Conservation (phyloP, 306 rosid genomes). For the Ochetophila trinervis region DNA sequence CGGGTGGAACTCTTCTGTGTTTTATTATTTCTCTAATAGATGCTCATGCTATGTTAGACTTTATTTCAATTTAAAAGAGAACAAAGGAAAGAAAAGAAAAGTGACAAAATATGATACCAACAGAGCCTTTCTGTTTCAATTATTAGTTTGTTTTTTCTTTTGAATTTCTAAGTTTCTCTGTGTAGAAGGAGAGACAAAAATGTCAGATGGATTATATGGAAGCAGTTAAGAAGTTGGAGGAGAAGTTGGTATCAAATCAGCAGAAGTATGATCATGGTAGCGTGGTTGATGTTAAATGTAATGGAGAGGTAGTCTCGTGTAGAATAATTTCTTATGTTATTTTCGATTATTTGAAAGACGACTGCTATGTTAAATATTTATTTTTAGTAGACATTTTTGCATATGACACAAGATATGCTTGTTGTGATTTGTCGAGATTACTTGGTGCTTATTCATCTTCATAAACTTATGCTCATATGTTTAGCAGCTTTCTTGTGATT, state of each 20-base stretch:
- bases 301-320: slow-evolving; percentile 57
- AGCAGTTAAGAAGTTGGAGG: slow-evolving; percentile 89
- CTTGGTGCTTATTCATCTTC: background rate
- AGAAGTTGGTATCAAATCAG: slow-evolving; percentile 81
- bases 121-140: background rate
- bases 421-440: background rate
- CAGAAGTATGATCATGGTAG: slow-evolving; percentile 46
- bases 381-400: background rate
- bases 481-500: background rate
- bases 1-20: background rate
- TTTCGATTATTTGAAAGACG: slow-evolving; percentile 10
- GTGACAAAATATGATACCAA: background rate
- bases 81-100: background rate
- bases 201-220: slow-evolving; percentile 98
- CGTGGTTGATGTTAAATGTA: slow-evolving; percentile 32
- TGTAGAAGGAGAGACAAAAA: slow-evolving; percentile 85
- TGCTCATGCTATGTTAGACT: slow-evolving; percentile 1
- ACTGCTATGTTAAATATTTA: slow-evolving; percentile 12
- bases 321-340: slow-evolving; percentile 14
- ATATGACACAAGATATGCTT: background rate
- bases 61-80: background rate
- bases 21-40: background rate
- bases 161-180: slow-evolving; percentile 16
- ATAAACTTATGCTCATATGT: background rate
- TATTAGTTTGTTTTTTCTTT: background rate